Percentiles rank a stretch among this genome's conserved stretches.
Evolutionary conservation across 2,329 filamentous ascomycete species (phyloP).

Genomic region (Trichoderma koningiopsis): DNA sequence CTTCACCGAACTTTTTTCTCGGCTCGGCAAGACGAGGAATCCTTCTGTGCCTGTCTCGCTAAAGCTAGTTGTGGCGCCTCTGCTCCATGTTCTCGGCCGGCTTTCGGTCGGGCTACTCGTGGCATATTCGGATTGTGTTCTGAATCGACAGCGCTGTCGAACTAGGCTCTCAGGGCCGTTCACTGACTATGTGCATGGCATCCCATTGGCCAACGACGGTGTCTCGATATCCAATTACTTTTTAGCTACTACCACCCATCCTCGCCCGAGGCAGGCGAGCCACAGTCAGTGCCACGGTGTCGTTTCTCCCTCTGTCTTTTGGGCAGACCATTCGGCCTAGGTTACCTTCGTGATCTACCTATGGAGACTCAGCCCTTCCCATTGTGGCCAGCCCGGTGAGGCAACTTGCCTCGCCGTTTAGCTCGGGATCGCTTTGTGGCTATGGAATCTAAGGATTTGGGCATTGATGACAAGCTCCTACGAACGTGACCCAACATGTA

Average conservation of each 20-base stretch:
- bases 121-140: background rate
- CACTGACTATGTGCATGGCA: background rate
- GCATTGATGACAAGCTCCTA: slow-evolving; percentile 15
- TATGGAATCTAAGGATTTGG: slow-evolving; percentile 13
- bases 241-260: slow-evolving; percentile 9
- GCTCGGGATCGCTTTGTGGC: slow-evolving; percentile 14
- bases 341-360: slow-evolving; percentile 7
- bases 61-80: background rate
- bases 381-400: background rate
- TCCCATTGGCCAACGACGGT: slow-evolving; percentile 12
- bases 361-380: background rate
- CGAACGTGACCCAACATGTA: slow-evolving; percentile 11
- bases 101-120: slow-evolving; percentile 13
- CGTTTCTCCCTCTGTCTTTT: background rate
- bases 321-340: background rate
- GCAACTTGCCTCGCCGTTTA: slow-evolving; percentile 5
- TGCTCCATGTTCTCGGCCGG: background rate
- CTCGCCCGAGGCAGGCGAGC: slow-evolving; percentile 5
- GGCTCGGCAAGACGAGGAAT: background rate
- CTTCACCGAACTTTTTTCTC: background rate
- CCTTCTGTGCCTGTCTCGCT: background rate
- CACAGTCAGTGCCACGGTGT: slow-evolving; percentile 6
- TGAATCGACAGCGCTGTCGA: slow-evolving; percentile 2
- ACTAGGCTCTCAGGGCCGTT: background rate
- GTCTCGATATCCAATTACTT: background rate